Conservation (phyloP, 2,329 filamentous ascomycete species). For the Drechslera avenae region DNA sequence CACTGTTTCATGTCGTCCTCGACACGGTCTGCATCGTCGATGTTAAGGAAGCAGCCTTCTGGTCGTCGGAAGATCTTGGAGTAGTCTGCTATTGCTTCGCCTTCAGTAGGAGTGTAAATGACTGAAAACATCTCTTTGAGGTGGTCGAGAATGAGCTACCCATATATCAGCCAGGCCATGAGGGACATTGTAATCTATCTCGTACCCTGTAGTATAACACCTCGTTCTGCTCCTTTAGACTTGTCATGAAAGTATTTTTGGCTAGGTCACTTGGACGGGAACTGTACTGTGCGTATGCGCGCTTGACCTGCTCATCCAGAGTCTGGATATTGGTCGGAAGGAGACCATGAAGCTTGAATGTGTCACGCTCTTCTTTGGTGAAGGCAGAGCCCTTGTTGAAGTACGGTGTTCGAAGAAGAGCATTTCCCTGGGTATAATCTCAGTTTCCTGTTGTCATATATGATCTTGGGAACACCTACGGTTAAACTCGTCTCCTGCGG, state of each 20-base stretch:
- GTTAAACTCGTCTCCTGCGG: conserved; percentile 49
- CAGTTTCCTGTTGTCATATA: neutral
- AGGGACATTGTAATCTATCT: neutral
- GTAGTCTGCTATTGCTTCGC: conserved; percentile 85
- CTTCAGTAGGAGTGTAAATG: conserved; percentile 91
- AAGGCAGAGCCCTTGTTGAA: conserved; percentile 89
- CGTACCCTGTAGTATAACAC: conserved; percentile 77
- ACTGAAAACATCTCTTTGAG: conserved; percentile 86
- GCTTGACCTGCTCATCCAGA: conserved; percentile 74
- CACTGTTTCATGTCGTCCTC: conserved; percentile 70
- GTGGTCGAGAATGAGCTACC: conserved; percentile 73
- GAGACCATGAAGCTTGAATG: conserved; percentile 74
- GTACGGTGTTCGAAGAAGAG: conserved; percentile 67
- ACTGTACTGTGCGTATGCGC: conserved; percentile 81
- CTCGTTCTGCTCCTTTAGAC: conserved; percentile 82
- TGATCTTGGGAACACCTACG: conserved; percentile 18
- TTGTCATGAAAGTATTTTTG: conserved; percentile 88
- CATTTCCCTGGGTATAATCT: conserved; percentile 40
- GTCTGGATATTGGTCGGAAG: conserved; percentile 75
- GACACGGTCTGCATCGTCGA: conserved; percentile 69
- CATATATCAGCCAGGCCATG: conserved; percentile 6
- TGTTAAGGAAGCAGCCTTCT: conserved; percentile 81
- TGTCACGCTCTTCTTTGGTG: conserved; percentile 67
- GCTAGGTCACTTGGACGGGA: conserved; percentile 67
- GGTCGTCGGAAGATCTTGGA: conserved; percentile 77